Base-by-base conservation (phyloP, 2,329 filamentous ascomycete species). In the Dothideomycetes sp. region DNA sequence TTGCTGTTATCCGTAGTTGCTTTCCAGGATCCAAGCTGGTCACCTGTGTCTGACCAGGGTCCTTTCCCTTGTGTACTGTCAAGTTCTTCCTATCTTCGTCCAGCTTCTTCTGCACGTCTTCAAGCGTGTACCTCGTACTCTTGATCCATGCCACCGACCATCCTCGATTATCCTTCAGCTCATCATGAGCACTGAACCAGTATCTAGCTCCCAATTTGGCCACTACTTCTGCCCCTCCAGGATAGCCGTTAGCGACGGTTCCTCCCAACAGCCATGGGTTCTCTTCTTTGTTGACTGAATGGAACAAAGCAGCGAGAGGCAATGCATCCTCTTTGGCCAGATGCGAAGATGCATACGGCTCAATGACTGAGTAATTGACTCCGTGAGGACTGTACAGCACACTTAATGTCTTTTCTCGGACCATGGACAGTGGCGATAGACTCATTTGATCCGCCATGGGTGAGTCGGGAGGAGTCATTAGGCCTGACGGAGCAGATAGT, bases 331-430 rank as follows among this genome's bases (percentile, higher is more conserved):
- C 28, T 5, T 63, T 55, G 2, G 74, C 61, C 3, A 82, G 71
- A 51, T 80, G 73, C 0, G 68, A 66, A 2, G 69, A 67, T 5
- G 70, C 67, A 52, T 79, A 83, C 5, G 71, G 61, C 20, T 65
- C 60, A 8, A 84, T 61, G 16, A 68, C 62, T 4, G 65, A 54
- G 49, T 73, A 75, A 0, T 68, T 63, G 27, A 77, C 71, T 10
- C 78, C 78, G 51, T 82, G 77, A 0, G 79, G 78, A 0, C 76
- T 76, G 57, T 77, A 83, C 34, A 83, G 62, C 29, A 82, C 59
- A 1, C 76, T 80, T 15, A 82, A 55, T 2, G 75, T 69, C 48
- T 60, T 57, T 51, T 60, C 55, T 46, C 54, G 51, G 55, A 59
- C 53, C 22, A 58, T 53, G 38, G 53, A 49, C 39, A 49, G 61